phyloP scores from a whole-genome alignment of 2,329 filamentous ascomycete species.

The Berkeleyomyces rouxiae region DNA sequence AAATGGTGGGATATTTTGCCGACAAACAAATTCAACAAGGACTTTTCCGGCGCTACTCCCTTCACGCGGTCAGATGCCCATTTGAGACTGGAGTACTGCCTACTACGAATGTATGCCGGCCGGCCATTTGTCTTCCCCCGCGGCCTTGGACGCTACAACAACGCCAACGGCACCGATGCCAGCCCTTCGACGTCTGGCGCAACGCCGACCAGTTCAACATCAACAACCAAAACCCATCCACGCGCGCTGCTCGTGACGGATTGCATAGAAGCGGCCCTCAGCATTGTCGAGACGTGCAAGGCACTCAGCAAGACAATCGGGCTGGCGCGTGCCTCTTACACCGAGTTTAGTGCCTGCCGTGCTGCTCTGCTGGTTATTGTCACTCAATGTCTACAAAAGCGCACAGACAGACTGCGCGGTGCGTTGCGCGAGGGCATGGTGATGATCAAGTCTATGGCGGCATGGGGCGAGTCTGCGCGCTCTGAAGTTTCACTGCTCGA shows the following conservation, averaged over 20 bases:
- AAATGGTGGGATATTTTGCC: constrained; percentile 25
- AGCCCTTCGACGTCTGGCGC: constrained; percentile 7
- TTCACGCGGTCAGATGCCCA: constrained; percentile 32
- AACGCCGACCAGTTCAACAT: constrained; percentile 17
- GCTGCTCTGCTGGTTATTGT: constrained; percentile 34
- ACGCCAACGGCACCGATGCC: background rate
- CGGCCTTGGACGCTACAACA: constrained; percentile 6
- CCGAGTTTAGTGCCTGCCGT: constrained; percentile 38
- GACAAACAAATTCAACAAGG: constrained; percentile 20
- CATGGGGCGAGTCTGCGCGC: constrained; percentile 34
- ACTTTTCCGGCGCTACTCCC: constrained; percentile 19
- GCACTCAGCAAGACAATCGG: constrained; percentile 33
- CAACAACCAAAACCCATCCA: constrained; percentile 18
- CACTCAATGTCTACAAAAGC: constrained; percentile 24
- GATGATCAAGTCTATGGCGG: constrained; percentile 36
- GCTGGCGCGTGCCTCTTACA: constrained; percentile 37
- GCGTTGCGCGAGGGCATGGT: constrained; percentile 31
- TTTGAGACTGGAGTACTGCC: constrained; percentile 34
- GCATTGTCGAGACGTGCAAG: constrained; percentile 33
- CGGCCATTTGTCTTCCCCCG: constrained; percentile 33
- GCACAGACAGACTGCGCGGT: constrained; percentile 26
- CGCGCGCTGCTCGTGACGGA: constrained; percentile 28
- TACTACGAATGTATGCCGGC: constrained; percentile 36
- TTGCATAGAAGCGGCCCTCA: constrained; percentile 35
- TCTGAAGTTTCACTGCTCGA: constrained; percentile 37